Conservation (phyloP, 345 rosid genomes). For the Carallia brachiata region DNA sequence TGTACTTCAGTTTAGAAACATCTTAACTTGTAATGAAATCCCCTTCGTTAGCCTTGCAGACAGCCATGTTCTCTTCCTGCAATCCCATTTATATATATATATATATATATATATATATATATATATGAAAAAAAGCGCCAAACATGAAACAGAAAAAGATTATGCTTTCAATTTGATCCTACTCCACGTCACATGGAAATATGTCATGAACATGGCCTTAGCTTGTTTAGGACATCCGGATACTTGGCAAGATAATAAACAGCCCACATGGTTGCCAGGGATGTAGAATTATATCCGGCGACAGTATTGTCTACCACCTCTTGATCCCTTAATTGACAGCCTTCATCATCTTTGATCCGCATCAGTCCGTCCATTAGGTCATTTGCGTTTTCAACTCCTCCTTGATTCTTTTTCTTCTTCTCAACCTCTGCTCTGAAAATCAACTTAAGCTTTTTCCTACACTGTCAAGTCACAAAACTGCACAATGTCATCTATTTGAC, state of each 20-base stretch:
- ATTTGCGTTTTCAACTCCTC: not conserved
- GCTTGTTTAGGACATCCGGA: not conserved
- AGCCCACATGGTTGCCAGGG: not conserved
- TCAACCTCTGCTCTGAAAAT: not conserved
- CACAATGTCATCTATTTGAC: too few species aligned
- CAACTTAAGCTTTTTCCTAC: not conserved
- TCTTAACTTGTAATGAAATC: slow-evolving; percentile 38
- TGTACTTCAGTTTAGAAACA: slow-evolving; percentile 34
- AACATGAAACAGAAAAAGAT: too few species aligned
- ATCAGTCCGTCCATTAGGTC: not conserved
- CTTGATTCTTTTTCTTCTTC: not conserved
- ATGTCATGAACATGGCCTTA: too few species aligned
- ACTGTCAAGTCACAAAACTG: not conserved
- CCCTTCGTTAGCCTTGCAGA: slow-evolving; percentile 24
- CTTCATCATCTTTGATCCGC: not conserved
- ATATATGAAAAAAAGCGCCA: too few species aligned
- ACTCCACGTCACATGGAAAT: too few species aligned
- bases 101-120: too few species aligned
- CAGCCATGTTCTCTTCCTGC: slow-evolving; percentile 39
- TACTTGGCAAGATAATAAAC: not conserved
- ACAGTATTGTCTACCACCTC: not conserved
- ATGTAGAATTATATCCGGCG: not conserved
- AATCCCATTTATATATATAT: too few species aligned
- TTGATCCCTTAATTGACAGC: not conserved
- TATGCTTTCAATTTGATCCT: too few species aligned